A percentile compares a stretch with the other conserved stretches of the same genome.
These are phyloP conservation scores for Crucibulum laeve DNA, from an alignment of 768 basidiomycete species.

Conservation along the genomic window DNA sequence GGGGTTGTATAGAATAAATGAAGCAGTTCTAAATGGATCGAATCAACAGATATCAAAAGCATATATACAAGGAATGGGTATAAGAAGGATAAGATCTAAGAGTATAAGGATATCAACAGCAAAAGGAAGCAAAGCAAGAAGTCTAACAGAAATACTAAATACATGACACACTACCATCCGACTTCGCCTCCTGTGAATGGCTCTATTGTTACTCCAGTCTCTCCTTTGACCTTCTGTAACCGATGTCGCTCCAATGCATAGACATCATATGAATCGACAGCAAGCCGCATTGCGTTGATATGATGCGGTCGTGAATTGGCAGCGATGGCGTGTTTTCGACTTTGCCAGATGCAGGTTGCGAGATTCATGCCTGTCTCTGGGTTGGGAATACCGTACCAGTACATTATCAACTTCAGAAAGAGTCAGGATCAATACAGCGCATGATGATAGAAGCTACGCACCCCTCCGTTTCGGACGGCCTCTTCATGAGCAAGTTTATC, in stretches of 20 bases:
- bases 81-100: neutral
- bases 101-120: no score
- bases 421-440: slow-evolving; percentile 1
- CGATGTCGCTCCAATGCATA: slow-evolving; percentile 77
- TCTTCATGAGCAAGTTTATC: slow-evolving; percentile 90
- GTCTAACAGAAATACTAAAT: neutral
- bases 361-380: slow-evolving; percentile 77
- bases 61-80: slow-evolving; percentile 1
- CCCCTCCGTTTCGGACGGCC: slow-evolving; percentile 82
- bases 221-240: slow-evolving; percentile 63
- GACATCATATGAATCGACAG: slow-evolving; percentile 70
- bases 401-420: slow-evolving; percentile 63
- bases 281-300: slow-evolving; percentile 76
- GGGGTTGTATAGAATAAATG: slow-evolving; percentile 17
- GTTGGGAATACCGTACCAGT: slow-evolving; percentile 91
- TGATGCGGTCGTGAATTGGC: slow-evolving; percentile 82
- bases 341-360: slow-evolving; percentile 96
- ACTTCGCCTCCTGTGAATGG: slow-evolving; percentile 62
- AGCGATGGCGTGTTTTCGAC: slow-evolving; percentile 74
- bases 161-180: slow-evolving; percentile 50
- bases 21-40: slow-evolving; percentile 9
- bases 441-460: slow-evolving; percentile 30
- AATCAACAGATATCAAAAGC: neutral
- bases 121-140: slow-evolving; percentile 7
- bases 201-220: slow-evolving; percentile 50